Evolutionary conservation across 495 filamentous ascomycete species (phyloP), one percentile per base, ranked within the genome.

Genomic region (Penicillium canescens): DNA sequence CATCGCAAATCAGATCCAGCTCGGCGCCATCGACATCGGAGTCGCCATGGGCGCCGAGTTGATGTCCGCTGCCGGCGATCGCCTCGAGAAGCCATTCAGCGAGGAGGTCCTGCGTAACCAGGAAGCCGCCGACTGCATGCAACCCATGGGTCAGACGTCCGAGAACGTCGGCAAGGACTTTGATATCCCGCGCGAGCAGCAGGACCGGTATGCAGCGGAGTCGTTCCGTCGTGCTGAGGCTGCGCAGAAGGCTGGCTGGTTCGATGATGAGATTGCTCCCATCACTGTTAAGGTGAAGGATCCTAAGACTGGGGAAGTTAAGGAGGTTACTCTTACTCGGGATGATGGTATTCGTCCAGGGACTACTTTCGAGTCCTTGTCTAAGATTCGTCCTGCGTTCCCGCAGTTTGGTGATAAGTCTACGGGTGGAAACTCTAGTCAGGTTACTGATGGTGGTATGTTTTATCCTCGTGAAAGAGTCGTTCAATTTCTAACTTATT

Each of bases 161-260:
- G 94, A 98, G 78, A 97, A 98, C 60, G 90, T 98, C n/a, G 90
- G 84, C 42, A 84, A 82, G 46, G 93, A 97, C 74, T 98, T 98
- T 66, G 80, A 86, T 53, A 86, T 98, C 62, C 72, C 84, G 2
- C 83, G 94, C 40, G 86, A 93, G 65, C 65, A 66, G 56, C 90
- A 96, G 68, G 94, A 98, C 68, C 72, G 81, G 50, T 97, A 86
- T 68, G 90, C 94, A 0, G 89, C 89, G 8, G 90, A 95, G 77
- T 89, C 84, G 10, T 97, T 89, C 75, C 81, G 82, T 52, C 84
- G 91, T 31, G 94, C 94, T 16, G 94, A 98, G 77, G 74, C 62
- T 21, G 91, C 94, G 3, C 94, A 98, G 78, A 96, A 96, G 79
- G 85, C 88, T 3, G 93, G 93, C 38, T 90, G 88, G 82, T 92